These are phyloP conservation scores for Hydrangea macrophylla DNA, from an alignment of 148 eudicot genomes.

Conservation along the genomic window DNA sequence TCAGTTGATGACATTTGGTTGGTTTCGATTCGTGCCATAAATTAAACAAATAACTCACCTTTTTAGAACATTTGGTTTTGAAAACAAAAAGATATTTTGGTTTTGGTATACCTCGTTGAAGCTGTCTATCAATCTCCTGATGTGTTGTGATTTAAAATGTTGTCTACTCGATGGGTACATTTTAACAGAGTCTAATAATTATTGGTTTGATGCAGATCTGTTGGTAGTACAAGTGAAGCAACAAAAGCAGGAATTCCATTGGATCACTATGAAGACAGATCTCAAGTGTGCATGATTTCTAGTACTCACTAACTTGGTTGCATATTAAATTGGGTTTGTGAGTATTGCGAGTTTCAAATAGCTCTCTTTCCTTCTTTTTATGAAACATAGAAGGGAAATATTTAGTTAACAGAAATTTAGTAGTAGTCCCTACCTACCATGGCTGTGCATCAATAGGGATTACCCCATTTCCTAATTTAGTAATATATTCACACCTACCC, in stretches of 20 bases:
- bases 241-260: conserved; percentile 42
- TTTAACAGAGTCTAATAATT: conserved; percentile 6
- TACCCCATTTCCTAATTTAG: too few species aligned
- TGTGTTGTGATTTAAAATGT: not conserved
- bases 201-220: conserved; percentile 32
- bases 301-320: conserved; percentile 2
- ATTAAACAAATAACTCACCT: not conserved
- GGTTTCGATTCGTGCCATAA: not conserved
- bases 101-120: not conserved
- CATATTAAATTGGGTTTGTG: conserved; percentile 1
- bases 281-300: conserved; percentile 29
- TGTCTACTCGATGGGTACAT: not conserved
- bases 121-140: not conserved
- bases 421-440: too few species aligned
- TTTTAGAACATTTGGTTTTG: not conserved
- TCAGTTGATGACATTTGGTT: not conserved
- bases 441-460: too few species aligned
- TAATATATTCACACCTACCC: too few species aligned
- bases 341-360: conserved; percentile 2
- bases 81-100: not conserved
- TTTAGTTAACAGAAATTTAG: too few species aligned
- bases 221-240: conserved; percentile 39
- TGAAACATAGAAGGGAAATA: too few species aligned
- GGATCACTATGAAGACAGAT: conserved; percentile 28
- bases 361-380: not conserved